phyloP scores from a whole-genome alignment of 2,329 filamentous ascomycete species.

The Helminthosporium solani region DNA sequence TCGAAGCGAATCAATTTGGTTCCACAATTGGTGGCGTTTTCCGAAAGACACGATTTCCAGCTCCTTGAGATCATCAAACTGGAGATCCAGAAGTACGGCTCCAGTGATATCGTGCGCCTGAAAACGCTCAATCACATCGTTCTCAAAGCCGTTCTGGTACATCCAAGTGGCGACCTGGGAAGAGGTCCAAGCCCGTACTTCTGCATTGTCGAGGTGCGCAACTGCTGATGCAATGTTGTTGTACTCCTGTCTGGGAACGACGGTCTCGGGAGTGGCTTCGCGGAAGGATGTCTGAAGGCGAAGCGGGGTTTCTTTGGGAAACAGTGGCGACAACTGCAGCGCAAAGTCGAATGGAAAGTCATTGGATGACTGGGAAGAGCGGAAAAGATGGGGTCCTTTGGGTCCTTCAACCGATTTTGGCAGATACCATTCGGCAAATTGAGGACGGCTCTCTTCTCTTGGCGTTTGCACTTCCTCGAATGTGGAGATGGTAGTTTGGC shows the following conservation, averaged over 20 bases:
- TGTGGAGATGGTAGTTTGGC: conserved; percentile 83
- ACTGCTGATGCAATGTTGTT: conserved; percentile 54
- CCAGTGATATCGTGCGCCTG: conserved; percentile 91
- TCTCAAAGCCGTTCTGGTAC: conserved; percentile 78
- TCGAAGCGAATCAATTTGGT: conserved; percentile 70
- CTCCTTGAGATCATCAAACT: conserved; percentile 84
- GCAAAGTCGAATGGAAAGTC: conserved; percentile 53
- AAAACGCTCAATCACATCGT: conserved; percentile 76
- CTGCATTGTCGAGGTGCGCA: conserved; percentile 60
- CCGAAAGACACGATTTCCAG: conserved; percentile 80
- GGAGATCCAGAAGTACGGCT: conserved; percentile 81
- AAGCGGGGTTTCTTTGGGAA: conserved; percentile 60
- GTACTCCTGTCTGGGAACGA: conserved; percentile 44
- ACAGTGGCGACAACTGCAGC: conserved; percentile 71
- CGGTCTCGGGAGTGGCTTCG: conserved; percentile 38
- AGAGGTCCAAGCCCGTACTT: conserved; percentile 68
- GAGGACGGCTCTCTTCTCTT: conserved; percentile 57
- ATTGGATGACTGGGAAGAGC: conserved; percentile 63
- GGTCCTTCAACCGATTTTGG: conserved; percentile 75
- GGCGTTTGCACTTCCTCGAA: conserved; percentile 83
- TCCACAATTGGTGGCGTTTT: conserved; percentile 76
- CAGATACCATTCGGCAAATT: conserved; percentile 60
- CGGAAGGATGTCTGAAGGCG: conserved; percentile 46
- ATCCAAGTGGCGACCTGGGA: conserved; percentile 83
- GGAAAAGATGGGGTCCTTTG: conserved; percentile 82